These are phyloP conservation scores for Diaporthe sp. DNA, from an alignment of 2,329 filamentous ascomycete genomes.

Conservation along the genomic window DNA sequence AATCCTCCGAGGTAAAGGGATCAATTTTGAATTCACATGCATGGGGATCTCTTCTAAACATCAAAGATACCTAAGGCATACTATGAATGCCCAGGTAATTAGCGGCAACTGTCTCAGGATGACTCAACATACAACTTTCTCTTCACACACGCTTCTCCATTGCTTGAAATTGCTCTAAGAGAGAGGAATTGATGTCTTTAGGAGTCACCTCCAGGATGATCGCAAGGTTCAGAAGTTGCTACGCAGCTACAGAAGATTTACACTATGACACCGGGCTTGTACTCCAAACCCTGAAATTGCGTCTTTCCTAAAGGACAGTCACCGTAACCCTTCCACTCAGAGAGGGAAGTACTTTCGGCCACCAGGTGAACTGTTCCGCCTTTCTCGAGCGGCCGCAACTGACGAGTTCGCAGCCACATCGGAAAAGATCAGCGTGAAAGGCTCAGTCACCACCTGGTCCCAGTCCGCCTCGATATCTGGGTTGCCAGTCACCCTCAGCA, in stretches of 20 bases:
- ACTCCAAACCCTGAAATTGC: not conserved
- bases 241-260: not conserved
- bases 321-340: not conserved
- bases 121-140: too few relatives aligned
- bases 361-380: not conserved
- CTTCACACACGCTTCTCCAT: too few relatives aligned
- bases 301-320: not conserved
- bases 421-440: conserved; percentile 21
- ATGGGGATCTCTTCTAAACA: too few relatives aligned
- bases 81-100: too few relatives aligned
- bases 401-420: conserved; percentile 2
- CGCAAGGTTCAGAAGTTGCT: too few relatives aligned
- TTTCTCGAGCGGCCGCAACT: not conserved
- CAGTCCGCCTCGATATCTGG: conserved; percentile 44
- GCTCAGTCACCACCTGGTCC: conserved; percentile 39
- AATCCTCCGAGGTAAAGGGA: too few relatives aligned
- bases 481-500: conserved; percentile 47
- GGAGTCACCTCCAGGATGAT: not conserved
- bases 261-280: not conserved
- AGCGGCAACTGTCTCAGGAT: too few relatives aligned
- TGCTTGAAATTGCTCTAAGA: too few relatives aligned
- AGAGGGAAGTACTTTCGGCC: not conserved
- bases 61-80: too few relatives aligned
- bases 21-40: too few relatives aligned
- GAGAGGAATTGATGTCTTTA: not conserved